Base-by-base conservation (phyloP, 176 grass and related monocot species). In the Lolium multiflorum region DNA sequence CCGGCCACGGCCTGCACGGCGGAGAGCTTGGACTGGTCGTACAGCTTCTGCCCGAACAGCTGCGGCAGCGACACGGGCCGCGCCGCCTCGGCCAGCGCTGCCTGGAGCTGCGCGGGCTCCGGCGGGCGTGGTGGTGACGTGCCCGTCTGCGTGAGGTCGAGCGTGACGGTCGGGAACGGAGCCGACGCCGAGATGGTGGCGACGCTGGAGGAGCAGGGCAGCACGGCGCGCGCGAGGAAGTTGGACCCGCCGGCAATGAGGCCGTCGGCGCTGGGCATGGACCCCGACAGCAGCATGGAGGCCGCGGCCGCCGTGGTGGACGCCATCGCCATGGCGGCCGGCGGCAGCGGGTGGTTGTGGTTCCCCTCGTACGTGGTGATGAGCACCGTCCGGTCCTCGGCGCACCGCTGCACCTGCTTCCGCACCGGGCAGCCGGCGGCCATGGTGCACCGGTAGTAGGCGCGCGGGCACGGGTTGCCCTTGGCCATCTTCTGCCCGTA, bases 401-500 rank as follows among this genome's bases (percentile, higher is more conserved):
- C 93, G 38, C 95, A 98, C 25, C 95, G 74, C 81, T 98, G 95
- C 6, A 97, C 95, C 85, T 98, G 93, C 82, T 98, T 98, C 52
- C 93, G 95, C 11, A 98, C 95, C 5, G 93, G 89, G 80, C 95
- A 98, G 66, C 85, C 89, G 76, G 87, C 91, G 14, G 93, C 89
- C 95, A 98, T 95, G 79, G 93, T 95, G 89, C 95, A 98, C 4
- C 91, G 87, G 89, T 95, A 98, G 51, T 98, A 98, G 17, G 93
- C 91, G 11, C 91, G 93, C 0, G 95, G 95, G 79, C 91, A 98
- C 3, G 95, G 95, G 35, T 95, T 98, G 56, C 95, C 95, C 81
- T 98, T 98, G 9, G 91, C 91, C 93, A 98, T 95, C 88, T 98
- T 98, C 85, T 98, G 91, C 64, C 95, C 95, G 58, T 98, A 95